Evolutionary conservation across 306 rosid genomes (phyloP), one percentile per base, ranked within the genome.

Genomic region (Hippophae tibetana): DNA sequence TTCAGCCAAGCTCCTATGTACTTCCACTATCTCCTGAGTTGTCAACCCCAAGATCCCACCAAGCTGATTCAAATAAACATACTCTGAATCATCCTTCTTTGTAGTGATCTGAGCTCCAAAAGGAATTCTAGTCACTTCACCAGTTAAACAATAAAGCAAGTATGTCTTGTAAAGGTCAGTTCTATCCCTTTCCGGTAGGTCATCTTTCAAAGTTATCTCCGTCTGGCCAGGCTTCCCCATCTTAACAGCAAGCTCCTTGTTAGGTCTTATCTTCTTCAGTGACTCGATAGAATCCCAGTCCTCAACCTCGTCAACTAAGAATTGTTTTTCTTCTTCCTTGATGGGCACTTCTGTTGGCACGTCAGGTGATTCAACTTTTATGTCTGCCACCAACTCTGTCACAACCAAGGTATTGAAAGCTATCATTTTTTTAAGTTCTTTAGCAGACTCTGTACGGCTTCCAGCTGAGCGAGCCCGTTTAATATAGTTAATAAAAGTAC

Each of bases 371-470:
- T 92, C 90, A 58, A 95, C 97, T 80, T 92, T 92, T 61, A 92
- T 92, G 81, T 92, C 99, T 59, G 79, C 74, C 68, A 93, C 81
- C 79, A 93, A 82, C 52, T 84, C 81, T 7, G 94, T 93, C 67
- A 93, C 99, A 66, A 93, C 97, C 65, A 93, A 70, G 53, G 88
- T 76, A 74, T 93, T 93, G 80, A 93, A 93, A 68, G 90, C 89
- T 69, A 93, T 82, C 94, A 93, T 59, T 82, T 82, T 88, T 79
- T 86, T 88, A 11, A 93, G 95, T 76, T 86, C 97, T 80, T 80
- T 88, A 6, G 99, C 99, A 64, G 90, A 40, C 75, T 86, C 97
- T 46, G 73, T 70, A 45, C 92, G 95, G 69, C 71, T 84, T 67
- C 87, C 92, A 59, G 80, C 89, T 43, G 81, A 71, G 11, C 97